Conservation (phyloP, 192 early-diverging fungal genomes). For the Backusella parvicylindrica region DNA sequence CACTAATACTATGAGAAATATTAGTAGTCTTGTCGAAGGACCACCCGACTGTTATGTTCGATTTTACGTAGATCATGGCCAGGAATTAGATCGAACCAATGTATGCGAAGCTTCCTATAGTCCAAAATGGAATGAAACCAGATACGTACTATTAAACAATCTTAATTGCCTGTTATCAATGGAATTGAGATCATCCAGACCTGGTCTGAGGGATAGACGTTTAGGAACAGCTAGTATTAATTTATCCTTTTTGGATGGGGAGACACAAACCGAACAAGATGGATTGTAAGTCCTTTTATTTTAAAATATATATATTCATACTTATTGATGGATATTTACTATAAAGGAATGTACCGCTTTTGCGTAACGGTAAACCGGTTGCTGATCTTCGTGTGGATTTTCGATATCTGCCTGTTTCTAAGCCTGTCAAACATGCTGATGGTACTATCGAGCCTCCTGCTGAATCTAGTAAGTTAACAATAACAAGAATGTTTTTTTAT, state of each 20-base stretch:
- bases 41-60: slow-evolving; percentile 26
- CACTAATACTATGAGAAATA: slow-evolving; percentile 14
- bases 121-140: slow-evolving; percentile 32
- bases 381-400: slow-evolving; percentile 33
- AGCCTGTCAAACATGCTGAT: slow-evolving; percentile 31
- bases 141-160: slow-evolving; percentile 28
- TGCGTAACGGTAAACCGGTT: slow-evolving; percentile 30
- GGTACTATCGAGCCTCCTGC: slow-evolving; percentile 39
- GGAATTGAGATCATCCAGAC: slow-evolving; percentile 15
- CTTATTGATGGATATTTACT: background rate
- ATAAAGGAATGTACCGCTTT: slow-evolving; percentile 13
- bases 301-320: background rate
- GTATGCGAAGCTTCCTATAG: slow-evolving; percentile 10
- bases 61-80: slow-evolving; percentile 29
- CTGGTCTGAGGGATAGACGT: slow-evolving; percentile 23
- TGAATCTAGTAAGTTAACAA: slow-evolving; percentile 44
- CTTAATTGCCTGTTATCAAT: slow-evolving; percentile 16
- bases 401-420: slow-evolving; percentile 40
- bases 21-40: background rate
- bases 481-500: background rate
- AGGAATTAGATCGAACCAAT: slow-evolving; percentile 26
- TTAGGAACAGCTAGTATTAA: slow-evolving; percentile 21
- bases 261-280: slow-evolving; percentile 13
- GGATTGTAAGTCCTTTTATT: slow-evolving; percentile 22
- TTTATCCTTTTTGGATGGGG: slow-evolving; percentile 4